These are phyloP conservation scores for Flaveria ramosissima DNA, from an alignment of 129 eudicot genomes.

Conservation along the genomic window DNA sequence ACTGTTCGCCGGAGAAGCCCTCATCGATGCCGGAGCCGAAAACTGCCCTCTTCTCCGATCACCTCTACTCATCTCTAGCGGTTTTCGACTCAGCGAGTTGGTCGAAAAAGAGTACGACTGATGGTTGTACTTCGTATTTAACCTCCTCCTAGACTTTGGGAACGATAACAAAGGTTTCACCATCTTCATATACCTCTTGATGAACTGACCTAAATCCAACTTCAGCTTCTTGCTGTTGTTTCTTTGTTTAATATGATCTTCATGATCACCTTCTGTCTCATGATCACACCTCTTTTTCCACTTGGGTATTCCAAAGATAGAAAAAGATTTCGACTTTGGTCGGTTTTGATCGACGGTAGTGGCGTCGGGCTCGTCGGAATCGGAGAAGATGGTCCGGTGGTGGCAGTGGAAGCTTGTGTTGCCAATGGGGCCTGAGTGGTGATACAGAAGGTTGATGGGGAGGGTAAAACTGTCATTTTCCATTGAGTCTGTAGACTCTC, in stretches of 20 bases:
- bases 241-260: constrained; percentile 24
- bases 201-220: constrained; percentile 52
- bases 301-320: constrained; percentile 61
- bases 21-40: constrained; percentile 87
- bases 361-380: constrained; percentile 20
- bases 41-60: constrained; percentile 52
- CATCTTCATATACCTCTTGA: constrained; percentile 77
- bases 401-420: constrained; percentile 44
- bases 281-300: constrained; percentile 52
- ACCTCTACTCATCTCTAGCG: not conserved
- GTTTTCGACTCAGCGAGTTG: constrained; percentile 32
- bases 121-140: constrained; percentile 25
- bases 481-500: constrained; percentile 71
- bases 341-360: constrained; percentile 7
- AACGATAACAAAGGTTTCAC: constrained; percentile 58
- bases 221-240: constrained; percentile 43
- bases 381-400: constrained; percentile 35
- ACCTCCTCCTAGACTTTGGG: constrained; percentile 41
- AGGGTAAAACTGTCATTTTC: constrained; percentile 63
- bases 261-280: constrained; percentile 29
- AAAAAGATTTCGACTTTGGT: constrained; percentile 67
- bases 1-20: constrained; percentile 78
- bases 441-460: constrained; percentile 43
- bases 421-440: constrained; percentile 19
- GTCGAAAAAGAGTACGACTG: constrained; percentile 70